Evolutionary conservation across 192 early-diverging fungal species (phyloP), one percentile per base, ranked within the genome.

Genomic region (Coemansia erecta): DNA sequence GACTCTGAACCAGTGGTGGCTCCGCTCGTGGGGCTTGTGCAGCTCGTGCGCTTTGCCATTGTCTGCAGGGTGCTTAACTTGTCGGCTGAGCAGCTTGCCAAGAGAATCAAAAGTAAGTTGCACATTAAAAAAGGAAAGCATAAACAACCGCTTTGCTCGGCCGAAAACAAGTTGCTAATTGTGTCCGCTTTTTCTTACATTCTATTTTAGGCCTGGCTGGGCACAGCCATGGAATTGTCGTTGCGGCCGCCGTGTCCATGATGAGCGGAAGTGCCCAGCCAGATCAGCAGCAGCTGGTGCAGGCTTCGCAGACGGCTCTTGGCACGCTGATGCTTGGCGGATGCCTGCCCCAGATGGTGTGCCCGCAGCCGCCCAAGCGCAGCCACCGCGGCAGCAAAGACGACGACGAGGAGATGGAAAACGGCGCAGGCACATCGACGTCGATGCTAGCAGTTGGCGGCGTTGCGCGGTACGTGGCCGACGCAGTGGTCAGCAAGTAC

Each of bases 171-270:
- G 8, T 10, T 14, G 21, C 44, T 45, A 45, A 45, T 45, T 11
- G 19, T 48, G 0, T 48, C 7, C 12, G 0, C 13, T 53, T 37
- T 6, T n/a, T 33, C 14, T n/a, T 37, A 14, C 23, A 53, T 21
- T 74, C 79, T 37, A 37, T 37, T 80, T 74, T 82, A 70, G 88
- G 85, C n/a, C 83, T 91, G 41, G 90, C 92, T 28, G 95, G 93
- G 53, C 93, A 95, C 66, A 88, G 87, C 49, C 93, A 94, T 61
- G 95, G 95, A 40, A 83, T 95, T 53, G 84, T 93, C 52, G 82
- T 91, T 18, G 92, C 93, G 1, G 88, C 92, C 13, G 95, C 92
- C 31, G 88, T 94, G 63, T 84, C 93, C 0, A 60, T 88, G 9
- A 37, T 37, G 10, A 31, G 28, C 7, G 35, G 5, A 11, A 7